A percentile compares a stretch with the other conserved stretches of the same genome.
Evolutionary conservation across 2,329 filamentous ascomycete species (phyloP).

Genomic region (Diaporthe vaccinii): DNA sequence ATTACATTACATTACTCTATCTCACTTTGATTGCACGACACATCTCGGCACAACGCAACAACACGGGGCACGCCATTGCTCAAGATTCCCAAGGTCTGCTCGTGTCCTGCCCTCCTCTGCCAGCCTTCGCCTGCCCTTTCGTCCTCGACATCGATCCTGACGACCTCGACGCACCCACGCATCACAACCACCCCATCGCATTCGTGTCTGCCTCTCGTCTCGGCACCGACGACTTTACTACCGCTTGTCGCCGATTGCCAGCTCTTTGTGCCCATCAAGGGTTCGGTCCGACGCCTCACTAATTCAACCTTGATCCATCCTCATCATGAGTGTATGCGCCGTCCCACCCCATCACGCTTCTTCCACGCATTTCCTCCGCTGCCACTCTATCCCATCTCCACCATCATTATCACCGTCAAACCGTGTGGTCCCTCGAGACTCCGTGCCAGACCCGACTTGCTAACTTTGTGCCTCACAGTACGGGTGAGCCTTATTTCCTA

Average conservation of each 20-base stretch:
- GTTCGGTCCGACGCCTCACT: constrained; percentile 30
- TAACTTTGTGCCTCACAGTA: constrained; percentile 63
- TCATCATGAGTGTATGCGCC: constrained; percentile 66
- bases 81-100: not conserved
- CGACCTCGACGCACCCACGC: not conserved
- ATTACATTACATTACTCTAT: constrained; percentile 7
- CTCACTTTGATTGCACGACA: not conserved
- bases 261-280: constrained; percentile 1
- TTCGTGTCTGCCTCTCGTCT: not conserved
- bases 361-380: not conserved
- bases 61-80: not conserved
- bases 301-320: not conserved
- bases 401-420: not conserved
- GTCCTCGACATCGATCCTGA: not conserved
- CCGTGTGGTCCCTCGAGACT: not conserved
- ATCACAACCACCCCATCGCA: not conserved
- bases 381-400: not conserved
- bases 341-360: constrained; percentile 42
- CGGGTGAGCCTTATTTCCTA: constrained; percentile 60
- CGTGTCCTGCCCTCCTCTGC: constrained; percentile 6
- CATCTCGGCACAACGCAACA: not conserved
- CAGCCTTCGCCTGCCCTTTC: not conserved
- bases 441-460: constrained; percentile 40
- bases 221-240: not conserved
- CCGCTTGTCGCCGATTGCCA: constrained; percentile 11